Evolutionary conservation across 768 basidiomycete species (phyloP).

Genomic region (Lenzites betulinus): DNA sequence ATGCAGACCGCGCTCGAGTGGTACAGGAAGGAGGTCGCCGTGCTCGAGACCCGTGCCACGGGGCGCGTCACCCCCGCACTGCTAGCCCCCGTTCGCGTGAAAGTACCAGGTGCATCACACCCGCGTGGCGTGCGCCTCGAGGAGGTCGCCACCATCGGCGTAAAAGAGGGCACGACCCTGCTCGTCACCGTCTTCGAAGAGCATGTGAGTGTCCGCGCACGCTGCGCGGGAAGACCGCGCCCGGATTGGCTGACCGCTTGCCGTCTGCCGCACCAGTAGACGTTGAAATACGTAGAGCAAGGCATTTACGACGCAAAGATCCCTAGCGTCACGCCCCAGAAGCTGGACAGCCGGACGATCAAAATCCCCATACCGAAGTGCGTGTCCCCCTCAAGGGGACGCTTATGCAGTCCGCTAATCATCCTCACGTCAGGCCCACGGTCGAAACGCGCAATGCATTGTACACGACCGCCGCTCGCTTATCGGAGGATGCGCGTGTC

Average conservation of each 20-base stretch:
- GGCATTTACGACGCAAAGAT: conserved; percentile 77
- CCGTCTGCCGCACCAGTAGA: conserved; percentile 49
- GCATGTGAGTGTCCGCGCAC: conserved; percentile 50
- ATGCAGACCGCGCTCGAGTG: conserved; percentile 71
- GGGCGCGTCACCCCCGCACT: conserved; percentile 78
- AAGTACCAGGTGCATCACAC: conserved; percentile 38
- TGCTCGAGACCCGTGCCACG: conserved; percentile 66
- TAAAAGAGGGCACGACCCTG: conserved; percentile 73
- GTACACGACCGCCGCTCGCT: conserved; percentile 54
- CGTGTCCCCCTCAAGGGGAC: not conserved
- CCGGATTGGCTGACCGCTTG: conserved; percentile 1
- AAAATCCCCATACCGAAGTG: conserved; percentile 84
- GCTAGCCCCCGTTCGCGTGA: conserved; percentile 68
- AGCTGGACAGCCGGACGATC: conserved; percentile 68
- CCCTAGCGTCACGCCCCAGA: conserved; percentile 72
- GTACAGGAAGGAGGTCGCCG: conserved; percentile 78
- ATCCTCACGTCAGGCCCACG: conserved; percentile 56
- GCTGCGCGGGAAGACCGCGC: not conserved
- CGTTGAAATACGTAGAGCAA: conserved; percentile 71
- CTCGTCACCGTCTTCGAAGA: conserved; percentile 80
- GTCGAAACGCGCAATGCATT: conserved; percentile 67
- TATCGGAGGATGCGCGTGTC: conserved; percentile 74
- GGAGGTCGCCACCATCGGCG: conserved; percentile 78
- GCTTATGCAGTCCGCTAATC: not conserved
- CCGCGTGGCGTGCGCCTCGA: conserved; percentile 44